phyloP scores from a whole-genome alignment of 2,329 filamentous ascomycete genomes.

The Scedosporium aurantiacum region DNA sequence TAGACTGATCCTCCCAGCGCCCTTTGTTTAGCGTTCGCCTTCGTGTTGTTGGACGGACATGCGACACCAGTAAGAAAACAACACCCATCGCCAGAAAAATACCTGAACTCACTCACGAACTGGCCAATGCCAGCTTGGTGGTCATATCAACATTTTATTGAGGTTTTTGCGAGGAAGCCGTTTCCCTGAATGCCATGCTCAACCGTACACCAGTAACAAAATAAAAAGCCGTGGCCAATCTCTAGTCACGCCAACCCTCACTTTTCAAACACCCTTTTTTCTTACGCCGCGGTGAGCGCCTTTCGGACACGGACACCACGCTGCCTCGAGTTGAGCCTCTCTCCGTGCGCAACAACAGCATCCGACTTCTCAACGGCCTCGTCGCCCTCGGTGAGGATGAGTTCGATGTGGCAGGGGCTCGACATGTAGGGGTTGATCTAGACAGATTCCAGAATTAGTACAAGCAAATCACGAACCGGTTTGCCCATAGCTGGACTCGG shows the following conservation, averaged over 20 bases:
- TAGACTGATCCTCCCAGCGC: no score
- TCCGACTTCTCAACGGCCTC: conserved; percentile 89
- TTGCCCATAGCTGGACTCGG: background rate
- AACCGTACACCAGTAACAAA: conserved; percentile 8
- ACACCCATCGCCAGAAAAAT: background rate
- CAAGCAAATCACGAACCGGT: background rate
- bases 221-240: conserved; percentile 5
- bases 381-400: conserved; percentile 96
- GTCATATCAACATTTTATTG: conserved; percentile 7
- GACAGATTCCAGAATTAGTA: background rate
- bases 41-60: background rate
- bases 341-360: conserved; percentile 45
- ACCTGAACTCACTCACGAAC: background rate
- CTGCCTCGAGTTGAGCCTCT: conserved; percentile 71
- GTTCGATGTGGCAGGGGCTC: conserved; percentile 99
- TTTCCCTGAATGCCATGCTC: conserved; percentile 8
- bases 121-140: background rate
- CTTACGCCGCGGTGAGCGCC: conserved; percentile 56
- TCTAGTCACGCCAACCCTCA: conserved; percentile 6
- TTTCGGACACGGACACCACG: conserved; percentile 59
- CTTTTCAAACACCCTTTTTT: conserved; percentile 10
- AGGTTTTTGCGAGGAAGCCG: conserved; percentile 6
- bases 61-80: background rate
- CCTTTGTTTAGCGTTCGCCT: no score
- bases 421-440: conserved; percentile 99